A percentile compares a stretch with the other conserved stretches of the same genome.
These are phyloP conservation scores for Lipomyces kockii DNA, from an alignment of 805 yeast genomes.

Conservation along the genomic window DNA sequence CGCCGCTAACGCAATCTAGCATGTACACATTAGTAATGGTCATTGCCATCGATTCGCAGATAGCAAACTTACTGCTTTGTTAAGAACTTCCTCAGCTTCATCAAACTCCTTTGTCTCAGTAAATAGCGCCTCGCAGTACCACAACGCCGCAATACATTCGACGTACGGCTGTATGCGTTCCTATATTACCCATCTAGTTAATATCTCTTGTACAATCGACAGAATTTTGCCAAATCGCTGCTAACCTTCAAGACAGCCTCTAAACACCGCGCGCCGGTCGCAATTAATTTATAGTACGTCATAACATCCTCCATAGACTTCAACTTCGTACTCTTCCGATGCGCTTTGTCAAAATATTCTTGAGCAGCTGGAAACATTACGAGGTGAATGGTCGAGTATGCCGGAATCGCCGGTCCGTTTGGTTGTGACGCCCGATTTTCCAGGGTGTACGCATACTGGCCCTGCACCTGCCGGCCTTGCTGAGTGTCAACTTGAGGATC, in stretches of 20 bases:
- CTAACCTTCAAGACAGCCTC: conserved; percentile 30
- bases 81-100: conserved; percentile 33
- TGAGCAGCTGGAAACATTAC: conserved; percentile 31
- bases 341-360: conserved; percentile 26
- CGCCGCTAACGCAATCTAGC: conserved; percentile 27
- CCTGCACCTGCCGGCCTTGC: neutral
- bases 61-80: conserved; percentile 27
- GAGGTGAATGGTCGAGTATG: conserved; percentile 26
- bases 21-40: neutral
- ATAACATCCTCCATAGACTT: conserved; percentile 25
- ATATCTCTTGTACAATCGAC: neutral
- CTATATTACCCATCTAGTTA: neutral
- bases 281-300: conserved; percentile 30
- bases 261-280: conserved; percentile 32
- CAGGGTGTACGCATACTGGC: neutral
- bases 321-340: conserved; percentile 15
- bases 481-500: neutral
- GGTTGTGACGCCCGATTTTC: neutral
- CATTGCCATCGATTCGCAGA: neutral
- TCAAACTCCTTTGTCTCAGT: conserved; percentile 17
- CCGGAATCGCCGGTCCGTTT: conserved; percentile 3
- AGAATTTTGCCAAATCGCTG: neutral
- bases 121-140: conserved; percentile 29
- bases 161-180: conserved; percentile 34
- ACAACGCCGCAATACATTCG: conserved; percentile 32